phyloP scores from a whole-genome alignment of 2,329 filamentous ascomycete species.

The Lanzia echinophila region DNA sequence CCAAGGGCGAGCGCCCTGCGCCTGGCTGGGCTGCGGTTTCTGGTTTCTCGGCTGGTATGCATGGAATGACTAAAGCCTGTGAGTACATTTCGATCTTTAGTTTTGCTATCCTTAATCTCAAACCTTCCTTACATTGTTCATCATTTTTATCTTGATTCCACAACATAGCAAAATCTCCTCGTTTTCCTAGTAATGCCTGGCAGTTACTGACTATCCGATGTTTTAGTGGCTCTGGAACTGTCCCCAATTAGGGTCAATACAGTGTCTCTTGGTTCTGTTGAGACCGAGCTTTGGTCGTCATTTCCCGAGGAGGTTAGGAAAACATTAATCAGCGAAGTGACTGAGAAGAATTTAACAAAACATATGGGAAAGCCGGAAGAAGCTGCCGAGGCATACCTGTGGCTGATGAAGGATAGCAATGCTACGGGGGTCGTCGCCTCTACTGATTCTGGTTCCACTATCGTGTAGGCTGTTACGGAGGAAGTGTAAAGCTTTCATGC shows the following conservation, averaged over 20 bases:
- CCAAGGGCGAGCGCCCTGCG: slow-evolving; percentile 14
- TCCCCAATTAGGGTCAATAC: slow-evolving; percentile 57
- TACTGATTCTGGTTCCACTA: slow-evolving; percentile 14
- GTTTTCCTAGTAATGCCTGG: no score
- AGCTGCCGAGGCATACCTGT: slow-evolving; percentile 39
- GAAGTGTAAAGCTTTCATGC: not conserved
- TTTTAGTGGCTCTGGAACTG: slow-evolving; percentile 51
- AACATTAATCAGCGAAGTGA: slow-evolving; percentile 17
- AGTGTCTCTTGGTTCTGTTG: slow-evolving; percentile 48
- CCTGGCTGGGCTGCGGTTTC: slow-evolving; percentile 41
- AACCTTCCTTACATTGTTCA: no score
- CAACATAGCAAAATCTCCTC: no score
- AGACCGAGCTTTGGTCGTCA: slow-evolving; percentile 40
- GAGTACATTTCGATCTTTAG: no score
- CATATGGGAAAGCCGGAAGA: slow-evolving; percentile 31
- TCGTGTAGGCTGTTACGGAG: not conserved
- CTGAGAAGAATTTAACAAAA: slow-evolving; percentile 13
- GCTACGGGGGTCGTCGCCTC: slow-evolving; percentile 30
- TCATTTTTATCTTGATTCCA: no score
- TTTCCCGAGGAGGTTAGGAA: slow-evolving; percentile 33
- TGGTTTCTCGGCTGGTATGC: slow-evolving; percentile 42
- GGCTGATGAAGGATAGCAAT: slow-evolving; percentile 38
- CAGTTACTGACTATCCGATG: no score
- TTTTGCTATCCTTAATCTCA: no score
- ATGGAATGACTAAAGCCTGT: slow-evolving; percentile 45